These are phyloP conservation scores for Candida krabiensis DNA, from an alignment of 805 yeast genomes.

Conservation along the genomic window DNA sequence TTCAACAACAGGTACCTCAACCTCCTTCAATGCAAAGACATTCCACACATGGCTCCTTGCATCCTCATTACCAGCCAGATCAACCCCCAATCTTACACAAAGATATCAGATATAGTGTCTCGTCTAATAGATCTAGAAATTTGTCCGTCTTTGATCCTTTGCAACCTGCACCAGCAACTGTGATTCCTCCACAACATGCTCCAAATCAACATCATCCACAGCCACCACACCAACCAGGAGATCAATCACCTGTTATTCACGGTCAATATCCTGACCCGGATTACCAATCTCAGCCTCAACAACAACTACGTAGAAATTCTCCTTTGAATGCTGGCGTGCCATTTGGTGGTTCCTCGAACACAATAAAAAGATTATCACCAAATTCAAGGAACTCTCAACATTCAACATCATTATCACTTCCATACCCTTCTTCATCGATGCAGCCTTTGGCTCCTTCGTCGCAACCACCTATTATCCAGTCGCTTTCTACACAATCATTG, in stretches of 20 bases:
- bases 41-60: slow-evolving; percentile 33
- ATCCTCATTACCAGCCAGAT: slow-evolving; percentile 30
- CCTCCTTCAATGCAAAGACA: slow-evolving; percentile 27
- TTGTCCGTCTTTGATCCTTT: slow-evolving; percentile 40
- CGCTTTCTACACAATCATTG: slow-evolving; percentile 8
- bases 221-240: slow-evolving; percentile 2
- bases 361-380: slow-evolving; percentile 10
- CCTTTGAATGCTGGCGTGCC: slow-evolving; percentile 14
- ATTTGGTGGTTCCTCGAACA: slow-evolving; percentile 16
- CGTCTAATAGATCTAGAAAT: slow-evolving; percentile 36
- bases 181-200: slow-evolving; percentile 3
- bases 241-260: slow-evolving; percentile 11
- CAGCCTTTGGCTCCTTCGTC: slow-evolving; percentile 12
- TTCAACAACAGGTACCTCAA: slow-evolving; percentile 19
- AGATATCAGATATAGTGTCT: slow-evolving; percentile 32
- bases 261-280: slow-evolving; percentile 11
- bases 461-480: slow-evolving; percentile 9
- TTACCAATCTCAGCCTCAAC: slow-evolving; percentile 12
- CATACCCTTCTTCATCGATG: background rate
- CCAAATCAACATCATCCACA: slow-evolving; percentile 5
- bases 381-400: slow-evolving; percentile 6
- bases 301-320: slow-evolving; percentile 12
- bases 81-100: slow-evolving; percentile 28
- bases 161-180: slow-evolving; percentile 21
- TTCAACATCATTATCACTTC: slow-evolving; percentile 1